A percentile compares a stretch with the other conserved stretches of the same genome.
Evolutionary conservation across 23 red algal genomes (phyloP).

Genomic region (Cyanidioschyzon merolae): DNA sequence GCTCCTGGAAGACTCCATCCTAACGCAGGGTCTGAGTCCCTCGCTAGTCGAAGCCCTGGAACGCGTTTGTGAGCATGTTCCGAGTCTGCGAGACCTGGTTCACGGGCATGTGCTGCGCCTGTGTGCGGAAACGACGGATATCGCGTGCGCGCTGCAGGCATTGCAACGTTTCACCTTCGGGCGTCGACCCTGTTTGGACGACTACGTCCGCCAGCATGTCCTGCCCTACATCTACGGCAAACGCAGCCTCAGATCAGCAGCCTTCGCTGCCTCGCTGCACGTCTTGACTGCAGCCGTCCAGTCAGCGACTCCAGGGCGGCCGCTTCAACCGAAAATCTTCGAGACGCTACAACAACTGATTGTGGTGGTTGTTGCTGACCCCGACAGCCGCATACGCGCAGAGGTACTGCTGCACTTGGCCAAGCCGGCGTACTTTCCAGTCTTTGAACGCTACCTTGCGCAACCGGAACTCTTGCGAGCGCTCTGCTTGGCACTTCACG

Average conservation of each 20-base stretch:
- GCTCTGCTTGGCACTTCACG: constrained; percentile 53
- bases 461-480: constrained; percentile 56
- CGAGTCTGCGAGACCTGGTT: not conserved
- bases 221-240: not conserved
- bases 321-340: constrained; percentile 27
- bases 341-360: constrained; percentile 42
- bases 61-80: constrained; percentile 14
- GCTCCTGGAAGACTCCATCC: not conserved
- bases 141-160: not conserved
- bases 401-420: constrained; percentile 37
- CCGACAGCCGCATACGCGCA: constrained; percentile 43
- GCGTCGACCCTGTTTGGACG: not conserved
- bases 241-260: not conserved
- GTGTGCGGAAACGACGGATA: constrained; percentile 10
- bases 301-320: not conserved
- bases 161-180: not conserved
- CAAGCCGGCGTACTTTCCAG: not conserved
- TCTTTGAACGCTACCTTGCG: constrained; percentile 47
- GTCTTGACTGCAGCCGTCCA: not conserved
- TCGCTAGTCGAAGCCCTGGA: constrained; percentile 27
- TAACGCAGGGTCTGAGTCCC: not conserved
- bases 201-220: not conserved
- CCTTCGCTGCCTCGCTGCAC: not conserved
- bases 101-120: constrained; percentile 18
- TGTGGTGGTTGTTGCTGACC: constrained; percentile 53